Evolutionary conservation across 2,329 filamentous ascomycete species (phyloP).

Genomic region (Sporothrix inflata): DNA sequence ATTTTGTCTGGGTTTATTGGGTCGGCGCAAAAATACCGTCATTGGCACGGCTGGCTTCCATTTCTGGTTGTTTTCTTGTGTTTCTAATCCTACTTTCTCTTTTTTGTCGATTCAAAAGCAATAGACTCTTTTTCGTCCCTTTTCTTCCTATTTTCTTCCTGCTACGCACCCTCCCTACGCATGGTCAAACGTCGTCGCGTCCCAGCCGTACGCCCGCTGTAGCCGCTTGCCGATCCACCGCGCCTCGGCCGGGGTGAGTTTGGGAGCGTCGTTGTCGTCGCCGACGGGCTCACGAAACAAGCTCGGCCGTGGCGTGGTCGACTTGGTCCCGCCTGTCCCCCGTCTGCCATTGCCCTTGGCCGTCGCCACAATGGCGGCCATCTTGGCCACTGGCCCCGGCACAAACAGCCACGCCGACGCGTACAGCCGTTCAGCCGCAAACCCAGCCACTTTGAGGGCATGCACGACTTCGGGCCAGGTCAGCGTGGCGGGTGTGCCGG

Average conservation of each 20-base stretch:
- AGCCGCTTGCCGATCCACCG: conserved; percentile 22
- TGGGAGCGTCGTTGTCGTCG: neutral
- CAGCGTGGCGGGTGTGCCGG: conserved; percentile 28
- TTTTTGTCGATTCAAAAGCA: conserved; percentile 1
- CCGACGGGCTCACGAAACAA: conserved; percentile 13
- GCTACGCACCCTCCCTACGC: conserved; percentile 23
- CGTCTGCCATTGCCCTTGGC: neutral
- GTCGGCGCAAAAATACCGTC: too few relatives aligned
- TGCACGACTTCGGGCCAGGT: conserved; percentile 32
- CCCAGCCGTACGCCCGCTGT: conserved; percentile 26
- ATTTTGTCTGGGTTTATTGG: neutral
- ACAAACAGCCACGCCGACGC: conserved; percentile 33
- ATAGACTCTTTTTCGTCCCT: neutral
- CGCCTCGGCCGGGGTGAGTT: neutral
- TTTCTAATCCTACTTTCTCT: too few relatives aligned
- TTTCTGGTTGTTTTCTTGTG: neutral
- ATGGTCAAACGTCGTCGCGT: conserved; percentile 17
- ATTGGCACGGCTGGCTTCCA: too few relatives aligned
- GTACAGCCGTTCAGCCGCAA: conserved; percentile 29
- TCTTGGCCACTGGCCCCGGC: conserved; percentile 33
- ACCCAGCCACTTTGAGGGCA: conserved; percentile 21
- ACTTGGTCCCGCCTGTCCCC: neutral
- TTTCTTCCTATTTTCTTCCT: neutral
- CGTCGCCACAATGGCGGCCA: conserved; percentile 13
- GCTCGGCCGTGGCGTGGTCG: conserved; percentile 2